Evolutionary conservation across 2,329 filamentous ascomycete species (phyloP), one percentile per base, ranked within the genome.

Genomic region (Pestalotiopsis sp.): DNA sequence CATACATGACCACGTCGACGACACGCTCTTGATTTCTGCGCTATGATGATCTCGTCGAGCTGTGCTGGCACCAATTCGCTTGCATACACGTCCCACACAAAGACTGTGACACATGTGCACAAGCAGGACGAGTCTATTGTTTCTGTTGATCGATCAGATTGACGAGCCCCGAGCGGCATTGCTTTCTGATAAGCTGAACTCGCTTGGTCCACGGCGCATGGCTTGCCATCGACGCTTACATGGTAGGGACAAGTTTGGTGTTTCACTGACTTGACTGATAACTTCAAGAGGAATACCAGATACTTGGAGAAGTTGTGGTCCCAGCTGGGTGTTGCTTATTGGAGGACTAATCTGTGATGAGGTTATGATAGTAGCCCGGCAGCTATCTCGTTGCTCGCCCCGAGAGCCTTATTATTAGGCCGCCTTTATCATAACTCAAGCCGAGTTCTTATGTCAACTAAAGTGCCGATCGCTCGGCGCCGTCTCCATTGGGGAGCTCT

Each of bases 381-480:
- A 52, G 14, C 14, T 52, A 20, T 17, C 45, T 52, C 20, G 14
- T 20, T 17, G 5, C 45, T 17, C 11, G 45, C 20, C 20, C 45
- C 13, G 45, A 52, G 45, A 36, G 31, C 31, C 31, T 36, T 36
- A 9, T 36, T 36, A 9, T 36, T 36, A 36, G 31, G 31, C 31
- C 31, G 31, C 6, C 45, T 52, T 52, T 52, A 52, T 14, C 31
- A 36, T 36, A 36, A 7, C 31, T 7, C 31, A 36, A 36, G 31
- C 59, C 59, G 36, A 62, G 59, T n/a, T n/a, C 27, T 13, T 7
- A 58, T 62, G 59, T 31, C 36, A 14, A 41, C 59, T 36, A 38
- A 41, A 31, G 27, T n/a, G 59, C 59, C 14, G 59, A 62, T 62
- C 59, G 27, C 36, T 62, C 59, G 59, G 59, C 27, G 31, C 59